Percentiles rank a stretch among this genome's conserved stretches.
Evolutionary conservation across 768 basidiomycete genomes (phyloP).

Genomic region (Boletellus ananiceps): DNA sequence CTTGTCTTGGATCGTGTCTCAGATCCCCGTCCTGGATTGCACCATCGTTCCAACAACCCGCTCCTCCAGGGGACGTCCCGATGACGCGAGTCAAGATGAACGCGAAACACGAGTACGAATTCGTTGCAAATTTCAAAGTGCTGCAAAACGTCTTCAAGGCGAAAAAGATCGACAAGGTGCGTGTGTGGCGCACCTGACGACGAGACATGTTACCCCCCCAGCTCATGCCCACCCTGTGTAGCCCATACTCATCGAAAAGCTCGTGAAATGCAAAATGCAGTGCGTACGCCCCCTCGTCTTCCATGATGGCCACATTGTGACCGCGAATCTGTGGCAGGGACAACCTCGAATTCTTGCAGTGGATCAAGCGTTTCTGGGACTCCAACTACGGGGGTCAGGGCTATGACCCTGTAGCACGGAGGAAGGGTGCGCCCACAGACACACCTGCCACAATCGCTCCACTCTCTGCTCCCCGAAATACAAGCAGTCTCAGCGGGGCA

Average conservation of each 20-base stretch:
- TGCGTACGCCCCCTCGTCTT: conserved; percentile 39
- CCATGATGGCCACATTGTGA: conserved; percentile 14
- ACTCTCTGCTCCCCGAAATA: conserved; percentile 40
- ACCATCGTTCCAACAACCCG: conserved; percentile 8
- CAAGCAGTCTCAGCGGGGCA: conserved; percentile 34
- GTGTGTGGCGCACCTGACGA: conserved; percentile 17
- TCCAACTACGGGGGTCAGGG: conserved; percentile 80
- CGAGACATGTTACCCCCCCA: neutral
- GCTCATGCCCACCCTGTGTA: conserved; percentile 27
- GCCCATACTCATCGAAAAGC: conserved; percentile 93
- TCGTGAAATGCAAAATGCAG: conserved; percentile 99
- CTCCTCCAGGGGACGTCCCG: conserved; percentile 71
- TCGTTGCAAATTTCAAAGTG: conserved; percentile 91
- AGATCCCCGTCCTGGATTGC: conserved; percentile 16
- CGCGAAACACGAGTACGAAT: conserved; percentile 96
- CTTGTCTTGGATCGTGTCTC: conserved; percentile 6
- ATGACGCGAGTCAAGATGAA: conserved; percentile 94
- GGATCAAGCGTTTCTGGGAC: conserved; percentile 97
- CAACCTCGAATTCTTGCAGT: conserved; percentile 97
- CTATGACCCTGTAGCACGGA: conserved; percentile 81
- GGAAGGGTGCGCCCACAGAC: conserved; percentile 74
- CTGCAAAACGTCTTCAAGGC: conserved; percentile 88
- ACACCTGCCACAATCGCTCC: conserved; percentile 77
- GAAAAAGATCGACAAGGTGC: conserved; percentile 91
- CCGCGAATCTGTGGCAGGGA: conserved; percentile 48